phyloP scores from a whole-genome alignment of 495 filamentous ascomycete species.

The Aspergillus haitiensis region DNA sequence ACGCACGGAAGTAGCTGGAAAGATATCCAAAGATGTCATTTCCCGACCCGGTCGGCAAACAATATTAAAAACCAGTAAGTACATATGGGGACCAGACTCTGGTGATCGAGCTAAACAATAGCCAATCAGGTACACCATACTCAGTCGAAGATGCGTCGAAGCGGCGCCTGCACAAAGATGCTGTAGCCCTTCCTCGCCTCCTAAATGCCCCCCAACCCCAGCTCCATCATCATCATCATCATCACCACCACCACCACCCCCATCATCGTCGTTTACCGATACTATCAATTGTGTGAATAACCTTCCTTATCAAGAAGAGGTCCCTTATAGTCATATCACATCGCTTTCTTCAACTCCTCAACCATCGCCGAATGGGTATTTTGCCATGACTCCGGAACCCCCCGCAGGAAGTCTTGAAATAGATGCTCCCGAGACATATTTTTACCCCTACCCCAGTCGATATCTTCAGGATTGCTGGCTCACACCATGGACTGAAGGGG shows the following conservation, averaged over 20 bases:
- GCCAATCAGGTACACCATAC: slow-evolving; percentile 11
- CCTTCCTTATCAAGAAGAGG: neutral
- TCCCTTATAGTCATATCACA: neutral
- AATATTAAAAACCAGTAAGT: slow-evolving; percentile 21
- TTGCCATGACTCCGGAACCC: slow-evolving; percentile 11
- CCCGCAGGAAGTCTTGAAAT: neutral
- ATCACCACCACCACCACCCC: neutral
- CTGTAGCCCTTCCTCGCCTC: neutral
- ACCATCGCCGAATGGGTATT: slow-evolving; percentile 8
- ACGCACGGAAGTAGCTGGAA: slow-evolving; percentile 19
- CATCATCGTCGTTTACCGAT: neutral
- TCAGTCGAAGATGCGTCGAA: slow-evolving; percentile 3
- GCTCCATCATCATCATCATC: neutral
- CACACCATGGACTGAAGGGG: neutral
- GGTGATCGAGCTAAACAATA: neutral
- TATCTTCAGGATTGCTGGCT: slow-evolving; percentile 3
- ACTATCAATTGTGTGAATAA: neutral
- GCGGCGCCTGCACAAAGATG: neutral
- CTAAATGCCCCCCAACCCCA: neutral
- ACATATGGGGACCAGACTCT: neutral
- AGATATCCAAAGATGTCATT: slow-evolving; percentile 18
- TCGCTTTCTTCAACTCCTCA: slow-evolving; percentile 14
- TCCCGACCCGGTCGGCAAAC: slow-evolving; percentile 17
- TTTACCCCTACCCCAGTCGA: neutral
- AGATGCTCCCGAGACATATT: neutral